These are phyloP conservation scores for Backusella sp. DNA, from an alignment of 192 early-diverging fungal species.

Conservation along the genomic window DNA sequence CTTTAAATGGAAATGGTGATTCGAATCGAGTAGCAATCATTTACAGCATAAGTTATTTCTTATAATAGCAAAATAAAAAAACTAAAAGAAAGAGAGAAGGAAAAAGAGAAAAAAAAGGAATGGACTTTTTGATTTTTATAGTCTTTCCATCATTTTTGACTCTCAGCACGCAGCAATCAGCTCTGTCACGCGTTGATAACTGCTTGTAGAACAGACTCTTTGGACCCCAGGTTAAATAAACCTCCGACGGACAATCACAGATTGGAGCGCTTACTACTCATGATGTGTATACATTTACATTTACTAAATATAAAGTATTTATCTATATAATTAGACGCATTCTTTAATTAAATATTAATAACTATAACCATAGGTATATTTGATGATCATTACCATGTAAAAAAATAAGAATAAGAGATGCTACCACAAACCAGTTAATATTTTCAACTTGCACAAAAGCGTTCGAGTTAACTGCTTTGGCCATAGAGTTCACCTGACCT, in stretches of 20 bases:
- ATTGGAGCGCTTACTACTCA: neutral
- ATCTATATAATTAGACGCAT: too few species aligned
- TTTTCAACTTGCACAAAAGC: slow-evolving; percentile 1
- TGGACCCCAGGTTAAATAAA: slow-evolving; percentile 5
- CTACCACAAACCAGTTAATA: neutral
- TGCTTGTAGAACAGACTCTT: slow-evolving; percentile 4
- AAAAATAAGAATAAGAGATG: neutral
- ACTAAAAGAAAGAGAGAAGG: neutral
- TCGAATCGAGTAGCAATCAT: slow-evolving; percentile 21
- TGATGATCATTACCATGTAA: too few species aligned
- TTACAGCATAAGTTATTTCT: neutral
- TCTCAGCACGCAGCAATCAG: neutral
- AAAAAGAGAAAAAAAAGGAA: slow-evolving; percentile 8
- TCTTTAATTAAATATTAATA: neutral
- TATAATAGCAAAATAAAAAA: neutral
- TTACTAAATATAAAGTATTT: neutral
- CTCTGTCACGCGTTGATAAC: slow-evolving; percentile 6
- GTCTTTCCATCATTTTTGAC: neutral
- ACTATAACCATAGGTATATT: neutral
- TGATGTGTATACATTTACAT: neutral
- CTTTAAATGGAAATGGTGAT: neutral
- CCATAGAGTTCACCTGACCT: slow-evolving; percentile 1
- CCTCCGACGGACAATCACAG: neutral
- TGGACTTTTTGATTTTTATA: neutral
- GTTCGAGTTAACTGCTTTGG: neutral